A percentile compares a stretch with the other conserved stretches of the same genome.
Conservation (phyloP, 345 rosid genomes). For the Populus nigra region DNA sequence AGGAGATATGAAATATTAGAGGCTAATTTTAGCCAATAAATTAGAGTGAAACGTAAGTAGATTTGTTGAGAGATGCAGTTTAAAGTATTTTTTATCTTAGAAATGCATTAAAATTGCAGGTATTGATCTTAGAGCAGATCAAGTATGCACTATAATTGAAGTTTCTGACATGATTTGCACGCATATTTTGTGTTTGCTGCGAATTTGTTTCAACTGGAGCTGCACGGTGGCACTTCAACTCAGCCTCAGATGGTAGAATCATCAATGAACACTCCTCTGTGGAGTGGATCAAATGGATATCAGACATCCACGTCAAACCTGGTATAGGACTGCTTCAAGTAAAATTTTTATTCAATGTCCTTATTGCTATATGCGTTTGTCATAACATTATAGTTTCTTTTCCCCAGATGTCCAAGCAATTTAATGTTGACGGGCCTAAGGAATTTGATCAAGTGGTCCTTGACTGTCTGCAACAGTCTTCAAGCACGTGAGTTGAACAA, state of each 20-base stretch:
- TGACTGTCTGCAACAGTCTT: conserved; percentile 68
- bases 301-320: conserved; percentile 43
- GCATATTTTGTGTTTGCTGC: not conserved
- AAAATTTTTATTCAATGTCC: conserved; percentile 9
- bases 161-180: not conserved
- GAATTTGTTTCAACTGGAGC: conserved; percentile 18
- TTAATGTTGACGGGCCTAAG: conserved; percentile 54
- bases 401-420: conserved; percentile 47
- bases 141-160: not conserved
- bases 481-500: conserved; percentile 58
- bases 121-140: conserved; percentile 18
- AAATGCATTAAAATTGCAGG: conserved; percentile 39
- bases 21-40: too few relatives aligned
- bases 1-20: not conserved
- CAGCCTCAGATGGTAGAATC: conserved; percentile 43
- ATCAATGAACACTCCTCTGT: conserved; percentile 35
- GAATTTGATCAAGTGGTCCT: conserved; percentile 72
- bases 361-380: not conserved
- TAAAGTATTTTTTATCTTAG: too few relatives aligned
- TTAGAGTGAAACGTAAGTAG: not conserved
- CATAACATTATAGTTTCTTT: conserved; percentile 5
- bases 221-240: conserved; percentile 34
- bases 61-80: not conserved
- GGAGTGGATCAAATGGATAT: conserved; percentile 33
- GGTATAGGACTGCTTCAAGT: conserved; percentile 34